These are phyloP conservation scores for Diphasiastrum complanatum DNA, from an alignment of 83 land plant genomes.

Conservation along the genomic window DNA sequence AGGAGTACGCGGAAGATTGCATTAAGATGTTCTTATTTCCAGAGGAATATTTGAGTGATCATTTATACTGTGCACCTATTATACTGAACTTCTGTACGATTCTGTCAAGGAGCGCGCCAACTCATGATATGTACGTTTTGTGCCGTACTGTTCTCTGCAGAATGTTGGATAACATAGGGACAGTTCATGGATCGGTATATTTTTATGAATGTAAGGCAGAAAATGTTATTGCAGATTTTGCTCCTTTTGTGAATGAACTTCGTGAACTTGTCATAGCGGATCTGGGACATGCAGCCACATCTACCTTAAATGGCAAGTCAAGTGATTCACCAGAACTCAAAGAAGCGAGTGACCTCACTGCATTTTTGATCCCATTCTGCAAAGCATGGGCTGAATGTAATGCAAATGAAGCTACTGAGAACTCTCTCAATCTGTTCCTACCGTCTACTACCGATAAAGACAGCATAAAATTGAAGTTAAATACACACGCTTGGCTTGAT, in stretches of 20 bases:
- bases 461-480: not conserved
- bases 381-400: constrained; percentile 34
- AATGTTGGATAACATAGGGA: constrained; percentile 41
- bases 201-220: constrained; percentile 28
- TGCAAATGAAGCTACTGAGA: constrained; percentile 8
- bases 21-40: constrained; percentile 49
- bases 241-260: constrained; percentile 65
- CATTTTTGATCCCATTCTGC: constrained; percentile 43
- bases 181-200: constrained; percentile 27
- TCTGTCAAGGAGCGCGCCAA: constrained; percentile 37
- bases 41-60: constrained; percentile 32
- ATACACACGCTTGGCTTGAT: too few species aligned
- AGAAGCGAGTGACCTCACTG: constrained; percentile 49
- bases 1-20: constrained; percentile 46
- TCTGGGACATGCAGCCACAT: constrained; percentile 31
- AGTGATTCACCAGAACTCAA: constrained; percentile 17
- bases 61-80: constrained; percentile 48
- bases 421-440: not conserved
- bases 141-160: constrained; percentile 64
- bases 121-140: constrained; percentile 38
- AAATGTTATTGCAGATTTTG: constrained; percentile 38
- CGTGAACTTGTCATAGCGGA: constrained; percentile 29
- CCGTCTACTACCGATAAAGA: constrained; percentile 2
- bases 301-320: constrained; percentile 14
- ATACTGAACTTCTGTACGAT: constrained; percentile 75